These are phyloP conservation scores for Globisporangium polare DNA, from an alignment of 352 stramenopile species.

Conservation along the genomic window DNA sequence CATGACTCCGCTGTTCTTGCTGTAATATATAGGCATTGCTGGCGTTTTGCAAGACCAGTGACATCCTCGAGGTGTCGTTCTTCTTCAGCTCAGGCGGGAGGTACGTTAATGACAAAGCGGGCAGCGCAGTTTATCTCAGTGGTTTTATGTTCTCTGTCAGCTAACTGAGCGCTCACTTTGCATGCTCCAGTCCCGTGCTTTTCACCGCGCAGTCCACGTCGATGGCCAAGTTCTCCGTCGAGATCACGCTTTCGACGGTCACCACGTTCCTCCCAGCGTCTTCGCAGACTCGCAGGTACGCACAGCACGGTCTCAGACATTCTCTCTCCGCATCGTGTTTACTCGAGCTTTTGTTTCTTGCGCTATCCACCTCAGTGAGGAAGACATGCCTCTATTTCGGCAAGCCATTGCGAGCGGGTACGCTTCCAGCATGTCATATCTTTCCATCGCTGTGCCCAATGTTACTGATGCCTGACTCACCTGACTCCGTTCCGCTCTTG, in stretches of 20 bases:
- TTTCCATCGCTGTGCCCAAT: neutral
- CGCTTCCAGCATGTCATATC: neutral
- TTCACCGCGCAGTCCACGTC: conserved; percentile 71
- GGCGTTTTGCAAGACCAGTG: conserved; percentile 74
- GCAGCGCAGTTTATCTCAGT: neutral
- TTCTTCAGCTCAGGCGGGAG: conserved; percentile 68
- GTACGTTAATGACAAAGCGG: conserved; percentile 19
- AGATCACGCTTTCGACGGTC: conserved; percentile 81
- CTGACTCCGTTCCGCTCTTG: neutral
- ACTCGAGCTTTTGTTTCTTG: too few relatives aligned
- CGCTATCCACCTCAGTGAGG: conserved; percentile 20
- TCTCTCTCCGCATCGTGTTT: neutral
- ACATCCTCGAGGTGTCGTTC: conserved; percentile 68
- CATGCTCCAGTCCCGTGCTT: conserved; percentile 49
- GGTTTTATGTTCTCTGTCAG: conserved; percentile 4
- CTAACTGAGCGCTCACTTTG: neutral
- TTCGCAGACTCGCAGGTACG: conserved; percentile 48
- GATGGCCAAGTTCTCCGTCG: conserved; percentile 61
- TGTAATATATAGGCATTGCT: conserved; percentile 37
- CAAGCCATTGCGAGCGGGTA: conserved; percentile 18
- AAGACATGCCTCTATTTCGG: conserved; percentile 25
- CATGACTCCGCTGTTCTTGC: neutral
- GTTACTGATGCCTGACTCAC: neutral
- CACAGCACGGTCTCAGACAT: neutral
- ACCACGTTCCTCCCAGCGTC: conserved; percentile 71